Conservation (phyloP, 306 rosid genomes). For the Pueraria montana region DNA sequence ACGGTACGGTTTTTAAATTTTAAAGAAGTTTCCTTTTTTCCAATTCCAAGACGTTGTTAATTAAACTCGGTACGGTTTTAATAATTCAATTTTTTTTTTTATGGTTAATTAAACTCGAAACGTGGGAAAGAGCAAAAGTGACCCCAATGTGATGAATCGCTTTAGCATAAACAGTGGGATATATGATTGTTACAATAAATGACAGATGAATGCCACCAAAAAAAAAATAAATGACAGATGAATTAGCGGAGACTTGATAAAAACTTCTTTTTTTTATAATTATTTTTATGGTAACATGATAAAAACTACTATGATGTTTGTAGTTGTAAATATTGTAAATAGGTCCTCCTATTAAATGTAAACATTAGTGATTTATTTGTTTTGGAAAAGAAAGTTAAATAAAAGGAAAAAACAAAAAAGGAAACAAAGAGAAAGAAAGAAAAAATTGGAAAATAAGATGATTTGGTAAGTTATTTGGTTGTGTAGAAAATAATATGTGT, state of each 20-base stretch:
- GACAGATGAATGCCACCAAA: no score
- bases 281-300: no score
- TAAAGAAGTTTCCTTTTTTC: not conserved
- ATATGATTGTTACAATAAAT: not conserved
- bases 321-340: not conserved
- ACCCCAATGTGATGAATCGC: not conserved
- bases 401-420: no score
- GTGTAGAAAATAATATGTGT: no score
- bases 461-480: no score
- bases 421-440: no score
- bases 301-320: not conserved
- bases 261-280: no score
- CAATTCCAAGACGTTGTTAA: not conserved
- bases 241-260: no score
- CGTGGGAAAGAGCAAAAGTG: not conserved
- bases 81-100: not conserved
- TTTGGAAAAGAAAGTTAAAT: not conserved
- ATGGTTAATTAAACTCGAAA: not conserved
- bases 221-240: no score
- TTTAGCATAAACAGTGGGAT: not conserved
- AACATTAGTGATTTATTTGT: no score
- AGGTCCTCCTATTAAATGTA: no score
- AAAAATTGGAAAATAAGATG: no score
- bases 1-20: not conserved
- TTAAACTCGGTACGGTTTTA: not conserved